A percentile compares a stretch with the other conserved stretches of the same genome.
These are phyloP conservation scores for Myriosclerotinia duriaeana DNA, from an alignment of 2,329 filamentous ascomycete species.

Conservation along the genomic window DNA sequence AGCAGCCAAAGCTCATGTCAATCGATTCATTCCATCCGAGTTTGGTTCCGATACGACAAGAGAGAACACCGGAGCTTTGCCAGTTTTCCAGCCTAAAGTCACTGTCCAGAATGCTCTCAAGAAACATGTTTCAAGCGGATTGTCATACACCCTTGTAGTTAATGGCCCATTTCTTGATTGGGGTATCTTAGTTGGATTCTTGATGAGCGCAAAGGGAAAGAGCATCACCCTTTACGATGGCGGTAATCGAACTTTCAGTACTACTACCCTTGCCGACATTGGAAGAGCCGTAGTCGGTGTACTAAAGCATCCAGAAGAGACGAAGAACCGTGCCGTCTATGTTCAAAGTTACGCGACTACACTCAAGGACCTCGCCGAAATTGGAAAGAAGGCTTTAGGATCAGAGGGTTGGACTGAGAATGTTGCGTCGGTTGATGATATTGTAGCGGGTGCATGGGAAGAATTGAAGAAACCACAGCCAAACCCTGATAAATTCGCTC, in stretches of 20 bases:
- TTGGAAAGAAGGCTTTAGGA: conserved; percentile 29
- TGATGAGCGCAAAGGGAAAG: conserved; percentile 10
- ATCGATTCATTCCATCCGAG: conserved; percentile 60
- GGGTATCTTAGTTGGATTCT: conserved; percentile 13
- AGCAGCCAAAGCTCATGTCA: conserved; percentile 57
- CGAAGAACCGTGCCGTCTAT: conserved; percentile 29
- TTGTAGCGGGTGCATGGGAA: conserved; percentile 29
- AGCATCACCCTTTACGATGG: conserved; percentile 49
- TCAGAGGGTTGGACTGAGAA: conserved; percentile 30
- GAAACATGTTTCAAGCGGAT: conserved; percentile 12
- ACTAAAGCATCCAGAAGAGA: conserved; percentile 41
- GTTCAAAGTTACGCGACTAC: conserved; percentile 31
- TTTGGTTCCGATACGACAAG: conserved; percentile 44
- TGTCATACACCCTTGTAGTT: conserved; percentile 19
- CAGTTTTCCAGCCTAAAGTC: conserved; percentile 27
- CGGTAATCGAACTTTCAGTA: conserved; percentile 44
- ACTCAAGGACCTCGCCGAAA: conserved; percentile 26
- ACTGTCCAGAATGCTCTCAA: conserved; percentile 30
- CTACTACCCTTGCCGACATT: conserved; percentile 37
- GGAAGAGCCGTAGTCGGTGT: conserved; percentile 42
- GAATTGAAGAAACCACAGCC: conserved; percentile 27
- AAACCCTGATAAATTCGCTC: conserved; percentile 26
- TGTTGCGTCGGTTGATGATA: conserved; percentile 24
- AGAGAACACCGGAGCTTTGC: conserved; percentile 26
- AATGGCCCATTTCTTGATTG: conserved; percentile 19